Base-by-base conservation (phyloP, 352 stramenopile species). In the Peronosclerospora sorghi region DNA sequence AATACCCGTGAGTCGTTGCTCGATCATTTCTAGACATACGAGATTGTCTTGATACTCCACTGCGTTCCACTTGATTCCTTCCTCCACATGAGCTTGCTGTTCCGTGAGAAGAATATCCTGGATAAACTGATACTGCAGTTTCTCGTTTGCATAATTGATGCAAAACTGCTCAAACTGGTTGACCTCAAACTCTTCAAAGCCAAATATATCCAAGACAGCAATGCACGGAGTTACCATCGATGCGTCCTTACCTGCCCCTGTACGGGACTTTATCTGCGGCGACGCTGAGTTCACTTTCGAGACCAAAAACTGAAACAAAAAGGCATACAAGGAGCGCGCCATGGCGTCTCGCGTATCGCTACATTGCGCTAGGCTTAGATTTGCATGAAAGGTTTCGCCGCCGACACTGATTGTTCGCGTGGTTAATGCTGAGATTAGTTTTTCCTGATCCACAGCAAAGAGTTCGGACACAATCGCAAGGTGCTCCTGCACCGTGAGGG, bases 161-260 rank as follows among this genome's bases (percentile, higher is more conserved):
- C 74, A 86, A 20, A 88, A 79, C 39, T 89, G 77, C 32, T 87
- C 74, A 30, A 88, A 80, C 38, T 73, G 64, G 55, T 94, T 94
- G 15, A 73, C 43, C 2, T 83, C 60, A 46, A 95, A 94, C 43
- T 82, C 73, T 56, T 95, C 84, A 48, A 95, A 95, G 4, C 84
- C 84, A 32, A 95, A 95, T 26, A 95, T 94, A 58, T 95, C 84
- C 18, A 95, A 51, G 9, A 95, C 66, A 2, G 81, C 81, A 32
- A 95, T 93, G 15, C 66, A 89, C 0, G 59, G 61, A 13, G 43
- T 19, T 18, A 21, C 17, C 32, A 30, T 19, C 19, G 54, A 41
- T 12, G 55, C 42, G 17, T 57, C 46, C 13, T 39, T 61, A 26
- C 39, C 51, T 48, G 21, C 8, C 27, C 20, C 41, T 1, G 42